Percentiles rank a stretch among this genome's conserved stretches.
phyloP scores from a whole-genome alignment of 2,329 filamentous ascomycete species.

The Colletotrichum viniferum region DNA sequence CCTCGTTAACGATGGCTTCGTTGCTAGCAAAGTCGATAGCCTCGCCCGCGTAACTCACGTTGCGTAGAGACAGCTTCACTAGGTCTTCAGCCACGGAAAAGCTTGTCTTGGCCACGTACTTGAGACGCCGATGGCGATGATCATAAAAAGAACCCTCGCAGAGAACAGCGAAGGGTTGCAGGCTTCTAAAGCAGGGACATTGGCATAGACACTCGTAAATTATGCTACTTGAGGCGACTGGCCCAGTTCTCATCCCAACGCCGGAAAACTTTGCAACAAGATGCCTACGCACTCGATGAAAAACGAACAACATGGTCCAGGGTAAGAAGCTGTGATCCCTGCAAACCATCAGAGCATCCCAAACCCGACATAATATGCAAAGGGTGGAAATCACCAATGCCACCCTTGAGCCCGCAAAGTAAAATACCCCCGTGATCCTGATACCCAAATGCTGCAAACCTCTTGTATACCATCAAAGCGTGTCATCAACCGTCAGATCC shows the following conservation, averaged over 20 bases:
- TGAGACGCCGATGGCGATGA: neutral
- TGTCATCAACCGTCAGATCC: slow-evolving; percentile 22
- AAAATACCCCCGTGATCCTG: neutral
- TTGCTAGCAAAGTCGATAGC: too few species aligned
- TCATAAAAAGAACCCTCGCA: neutral
- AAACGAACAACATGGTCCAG: neutral
- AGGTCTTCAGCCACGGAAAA: too few species aligned
- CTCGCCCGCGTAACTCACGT: too few species aligned
- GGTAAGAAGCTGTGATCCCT: neutral
- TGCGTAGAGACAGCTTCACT: too few species aligned
- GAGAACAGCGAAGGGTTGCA: neutral
- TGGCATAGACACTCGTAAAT: neutral
- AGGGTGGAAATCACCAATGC: slow-evolving; percentile 4
- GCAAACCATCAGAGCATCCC: neutral
- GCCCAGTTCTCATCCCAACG: neutral
- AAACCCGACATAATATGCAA: neutral
- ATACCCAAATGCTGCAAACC: slow-evolving; percentile 8
- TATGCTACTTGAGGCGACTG: neutral
- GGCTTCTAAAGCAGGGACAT: neutral
- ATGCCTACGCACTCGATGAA: neutral
- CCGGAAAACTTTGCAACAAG: neutral
- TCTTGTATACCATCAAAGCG: slow-evolving; percentile 12
- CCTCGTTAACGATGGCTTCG: too few species aligned
- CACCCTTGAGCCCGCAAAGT: slow-evolving; percentile 5
- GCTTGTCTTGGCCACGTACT: too few species aligned